These are phyloP conservation scores for Phytophthora pseudosyringae DNA, from an alignment of 352 stramenopile genomes.

Conservation along the genomic window DNA sequence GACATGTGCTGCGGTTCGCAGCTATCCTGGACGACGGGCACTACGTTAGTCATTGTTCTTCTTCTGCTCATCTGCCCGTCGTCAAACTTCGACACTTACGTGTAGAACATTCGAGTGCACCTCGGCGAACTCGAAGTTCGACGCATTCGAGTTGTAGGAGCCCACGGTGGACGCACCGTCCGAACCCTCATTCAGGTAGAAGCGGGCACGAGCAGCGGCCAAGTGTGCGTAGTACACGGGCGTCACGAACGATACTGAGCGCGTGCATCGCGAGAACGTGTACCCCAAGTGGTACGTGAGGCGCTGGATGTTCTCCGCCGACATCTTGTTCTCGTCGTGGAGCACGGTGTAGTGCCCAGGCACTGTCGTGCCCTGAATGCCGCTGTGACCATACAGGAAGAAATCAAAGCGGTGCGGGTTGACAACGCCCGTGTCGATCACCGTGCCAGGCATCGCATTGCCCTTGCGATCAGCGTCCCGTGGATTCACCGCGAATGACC, in stretches of 20 bases:
- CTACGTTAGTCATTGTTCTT: constrained; percentile 30
- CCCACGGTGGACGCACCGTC: constrained; percentile 50
- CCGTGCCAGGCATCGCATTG: constrained; percentile 71
- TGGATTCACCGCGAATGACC: constrained; percentile 56
- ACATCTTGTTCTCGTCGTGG: constrained; percentile 71
- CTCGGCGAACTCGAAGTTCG: constrained; percentile 61
- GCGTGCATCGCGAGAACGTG: constrained; percentile 84
- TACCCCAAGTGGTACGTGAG: constrained; percentile 81
- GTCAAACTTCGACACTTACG: constrained; percentile 21
- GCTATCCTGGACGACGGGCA: neutral
- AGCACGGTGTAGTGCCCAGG: constrained; percentile 88
- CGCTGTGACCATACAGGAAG: constrained; percentile 85
- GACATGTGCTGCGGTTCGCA: constrained; percentile 3
- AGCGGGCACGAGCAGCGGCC: constrained; percentile 78
- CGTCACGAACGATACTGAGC: constrained; percentile 84
- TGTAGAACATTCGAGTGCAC: constrained; percentile 69
- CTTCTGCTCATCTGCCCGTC: constrained; percentile 46
- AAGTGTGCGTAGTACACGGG: constrained; percentile 89
- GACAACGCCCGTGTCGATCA: constrained; percentile 83
- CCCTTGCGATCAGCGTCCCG: constrained; percentile 62
- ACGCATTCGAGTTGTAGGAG: constrained; percentile 58
- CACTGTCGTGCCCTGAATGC: constrained; percentile 79
- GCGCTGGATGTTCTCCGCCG: constrained; percentile 62
- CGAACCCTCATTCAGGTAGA: constrained; percentile 74
- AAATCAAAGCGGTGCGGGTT: constrained; percentile 88